A percentile compares a stretch with the other conserved stretches of the same genome.
Evolutionary conservation across 768 basidiomycete genomes (phyloP).

Genomic region (Lactifluus hygrophoroides): DNA sequence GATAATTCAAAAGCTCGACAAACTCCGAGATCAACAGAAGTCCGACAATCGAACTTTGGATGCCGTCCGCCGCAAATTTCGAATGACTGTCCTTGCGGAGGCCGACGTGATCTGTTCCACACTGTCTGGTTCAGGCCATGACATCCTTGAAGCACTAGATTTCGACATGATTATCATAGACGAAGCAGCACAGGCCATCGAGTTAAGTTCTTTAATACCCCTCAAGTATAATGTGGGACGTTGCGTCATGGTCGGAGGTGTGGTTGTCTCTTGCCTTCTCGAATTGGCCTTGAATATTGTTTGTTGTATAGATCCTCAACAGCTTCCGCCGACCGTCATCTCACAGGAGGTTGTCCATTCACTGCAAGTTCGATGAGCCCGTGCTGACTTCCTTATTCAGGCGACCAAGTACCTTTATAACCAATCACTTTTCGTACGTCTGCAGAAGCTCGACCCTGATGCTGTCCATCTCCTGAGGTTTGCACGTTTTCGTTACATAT

Average conservation of each 20-base stretch:
- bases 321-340: slow-evolving; percentile 90
- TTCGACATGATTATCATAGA: slow-evolving; percentile 97
- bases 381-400: slow-evolving; percentile 28
- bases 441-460: slow-evolving; percentile 72
- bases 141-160: slow-evolving; percentile 69
- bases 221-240: slow-evolving; percentile 76
- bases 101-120: slow-evolving; percentile 95
- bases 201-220: slow-evolving; percentile 91
- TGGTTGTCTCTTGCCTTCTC: slow-evolving; percentile 7
- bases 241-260: slow-evolving; percentile 91
- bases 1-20: slow-evolving; percentile 64
- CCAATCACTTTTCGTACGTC: slow-evolving; percentile 86
- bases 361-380: slow-evolving; percentile 19
- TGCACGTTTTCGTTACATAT: slow-evolving; percentile 11
- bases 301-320: slow-evolving; percentile 60
- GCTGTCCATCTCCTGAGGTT: slow-evolving; percentile 88
- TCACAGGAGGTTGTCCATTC: slow-evolving; percentile 43
- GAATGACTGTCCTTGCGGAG: slow-evolving; percentile 68
- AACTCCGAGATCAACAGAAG: slow-evolving; percentile 73
- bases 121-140: slow-evolving; percentile 88
- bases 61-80: slow-evolving; percentile 63
- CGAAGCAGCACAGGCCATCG: slow-evolving; percentile 95
- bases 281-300: background rate
- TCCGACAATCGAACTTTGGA: slow-evolving; percentile 77
- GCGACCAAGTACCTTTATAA: slow-evolving; percentile 71